Evolutionary conservation across 257 asterid genomes (phyloP).

Genomic region (Pogostemon cablin): DNA sequence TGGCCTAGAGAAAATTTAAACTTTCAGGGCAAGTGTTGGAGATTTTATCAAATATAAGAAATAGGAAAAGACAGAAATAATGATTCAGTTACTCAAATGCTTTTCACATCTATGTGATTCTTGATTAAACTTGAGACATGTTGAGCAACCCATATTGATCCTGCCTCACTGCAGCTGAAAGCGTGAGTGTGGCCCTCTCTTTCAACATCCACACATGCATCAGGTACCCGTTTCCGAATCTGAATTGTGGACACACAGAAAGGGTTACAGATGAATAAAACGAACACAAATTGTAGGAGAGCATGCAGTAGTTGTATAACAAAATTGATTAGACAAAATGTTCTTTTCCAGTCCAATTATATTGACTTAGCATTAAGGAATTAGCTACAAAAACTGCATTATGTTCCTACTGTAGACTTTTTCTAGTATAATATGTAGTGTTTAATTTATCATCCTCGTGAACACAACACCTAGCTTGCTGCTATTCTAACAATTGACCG

Average conservation of each 20-base stretch:
- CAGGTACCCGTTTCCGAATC: constrained; percentile 64
- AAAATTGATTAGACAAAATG: not conserved
- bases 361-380: too few relatives aligned
- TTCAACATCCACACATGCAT: constrained; percentile 52
- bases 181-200: constrained; percentile 71
- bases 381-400: too few relatives aligned
- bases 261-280: not conserved
- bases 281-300: not conserved
- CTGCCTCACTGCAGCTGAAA: constrained; percentile 81
- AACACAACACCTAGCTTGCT: not conserved
- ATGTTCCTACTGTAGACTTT: too few relatives aligned
- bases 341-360: not conserved
- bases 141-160: constrained; percentile 76
- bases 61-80: too few relatives aligned
- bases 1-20: too few relatives aligned
- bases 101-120: constrained; percentile 18
- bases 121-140: constrained; percentile 62
- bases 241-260: constrained; percentile 33
- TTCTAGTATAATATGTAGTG: too few relatives aligned
- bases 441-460: not conserved
- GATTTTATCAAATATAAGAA: too few relatives aligned
- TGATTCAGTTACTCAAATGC: not conserved
- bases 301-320: not conserved
- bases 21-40: too few relatives aligned
- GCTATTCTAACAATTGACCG: not conserved